A percentile compares a stretch with the other conserved stretches of the same genome.
These are phyloP conservation scores for Penicillium thymicola DNA, from an alignment of 2,329 filamentous ascomycete genomes.

Conservation along the genomic window DNA sequence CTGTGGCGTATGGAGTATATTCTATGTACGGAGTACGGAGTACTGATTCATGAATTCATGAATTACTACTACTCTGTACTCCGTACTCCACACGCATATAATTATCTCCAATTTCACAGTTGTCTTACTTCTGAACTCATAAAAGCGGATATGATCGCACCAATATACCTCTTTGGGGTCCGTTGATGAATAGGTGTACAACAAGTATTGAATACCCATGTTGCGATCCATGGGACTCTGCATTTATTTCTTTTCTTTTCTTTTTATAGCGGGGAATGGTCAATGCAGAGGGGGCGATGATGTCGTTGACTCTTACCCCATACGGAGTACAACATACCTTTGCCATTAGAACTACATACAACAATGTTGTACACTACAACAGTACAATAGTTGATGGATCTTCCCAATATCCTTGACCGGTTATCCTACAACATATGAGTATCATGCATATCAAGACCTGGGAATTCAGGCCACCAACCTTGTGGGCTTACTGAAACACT, in stretches of 20 bases:
- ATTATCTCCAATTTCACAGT: background rate
- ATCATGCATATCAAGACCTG: background rate
- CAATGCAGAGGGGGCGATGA: constrained; percentile 24
- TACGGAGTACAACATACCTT: background rate
- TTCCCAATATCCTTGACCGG: background rate
- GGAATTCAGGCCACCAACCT: background rate
- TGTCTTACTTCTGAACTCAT: background rate
- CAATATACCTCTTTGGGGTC: background rate
- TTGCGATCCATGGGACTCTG: constrained; percentile 10
- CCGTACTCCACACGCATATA: background rate
- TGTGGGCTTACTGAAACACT: background rate
- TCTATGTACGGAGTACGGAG: background rate
- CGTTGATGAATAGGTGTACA: background rate
- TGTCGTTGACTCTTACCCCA: constrained; percentile 31
- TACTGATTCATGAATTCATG: no score
- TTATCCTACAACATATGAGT: background rate
- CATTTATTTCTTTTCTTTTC: background rate
- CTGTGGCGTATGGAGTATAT: background rate
- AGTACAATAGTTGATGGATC: background rate
- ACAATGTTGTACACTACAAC: background rate
- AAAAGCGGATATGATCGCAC: background rate
- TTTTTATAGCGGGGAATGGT: constrained; percentile 13
- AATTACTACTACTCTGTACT: background rate
- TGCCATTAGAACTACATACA: background rate
- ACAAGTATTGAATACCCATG: background rate